Conservation (phyloP, 768 basidiomycete genomes). For the Fibroporia radiculosa region DNA sequence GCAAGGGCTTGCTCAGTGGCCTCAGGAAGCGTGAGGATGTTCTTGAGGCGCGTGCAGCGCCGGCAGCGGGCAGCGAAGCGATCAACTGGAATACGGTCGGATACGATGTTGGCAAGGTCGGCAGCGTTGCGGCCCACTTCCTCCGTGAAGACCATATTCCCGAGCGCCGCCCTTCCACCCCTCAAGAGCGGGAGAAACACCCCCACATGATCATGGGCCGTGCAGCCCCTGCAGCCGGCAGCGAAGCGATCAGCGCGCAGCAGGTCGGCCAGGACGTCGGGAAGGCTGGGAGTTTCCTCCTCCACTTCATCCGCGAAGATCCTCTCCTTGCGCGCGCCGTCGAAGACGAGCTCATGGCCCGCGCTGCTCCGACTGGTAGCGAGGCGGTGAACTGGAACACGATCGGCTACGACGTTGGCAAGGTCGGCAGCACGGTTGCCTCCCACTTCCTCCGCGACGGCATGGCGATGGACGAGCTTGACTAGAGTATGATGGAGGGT, state of each 20-base stretch:
- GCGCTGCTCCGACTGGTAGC: neutral
- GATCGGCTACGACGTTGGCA: neutral
- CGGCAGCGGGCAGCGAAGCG: neutral
- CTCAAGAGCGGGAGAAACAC: neutral
- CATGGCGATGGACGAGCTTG: too few relatives aligned
- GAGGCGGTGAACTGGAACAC: neutral
- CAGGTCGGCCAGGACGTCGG: neutral
- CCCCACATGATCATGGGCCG: neutral
- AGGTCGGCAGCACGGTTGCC: too few relatives aligned
- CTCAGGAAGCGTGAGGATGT: too few relatives aligned
- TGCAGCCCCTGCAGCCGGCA: neutral
- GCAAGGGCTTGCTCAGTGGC: too few relatives aligned
- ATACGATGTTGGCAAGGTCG: neutral
- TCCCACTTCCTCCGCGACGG: too few relatives aligned
- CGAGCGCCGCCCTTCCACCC: neutral
- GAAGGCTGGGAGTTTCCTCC: neutral
- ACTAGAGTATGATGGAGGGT: too few relatives aligned
- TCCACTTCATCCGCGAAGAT: neutral
- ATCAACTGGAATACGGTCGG: neutral
- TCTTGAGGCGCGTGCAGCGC: too few relatives aligned
- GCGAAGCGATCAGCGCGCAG: neutral
- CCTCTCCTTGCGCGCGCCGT: neutral
- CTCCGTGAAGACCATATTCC: neutral
- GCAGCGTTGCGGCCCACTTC: too few relatives aligned
- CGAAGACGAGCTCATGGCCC: conserved; percentile 1